Conservation (phyloP, 306 rosid species). For the Begonia peltatifolia region DNA sequence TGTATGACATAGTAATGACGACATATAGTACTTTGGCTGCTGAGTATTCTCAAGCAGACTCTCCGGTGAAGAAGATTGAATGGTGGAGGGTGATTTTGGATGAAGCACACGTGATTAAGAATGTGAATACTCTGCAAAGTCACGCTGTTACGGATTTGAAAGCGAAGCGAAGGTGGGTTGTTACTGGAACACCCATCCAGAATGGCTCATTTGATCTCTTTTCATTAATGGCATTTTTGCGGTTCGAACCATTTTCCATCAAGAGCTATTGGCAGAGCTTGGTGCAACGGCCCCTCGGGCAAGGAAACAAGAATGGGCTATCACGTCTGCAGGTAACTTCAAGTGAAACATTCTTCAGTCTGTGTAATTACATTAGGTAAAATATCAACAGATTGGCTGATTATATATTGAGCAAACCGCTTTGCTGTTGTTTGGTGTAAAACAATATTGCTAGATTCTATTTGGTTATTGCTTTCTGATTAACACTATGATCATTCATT, state of each 20-base stretch:
- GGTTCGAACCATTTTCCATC: slow-evolving; percentile 59
- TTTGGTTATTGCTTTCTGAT: too few species aligned
- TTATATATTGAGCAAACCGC: too few species aligned
- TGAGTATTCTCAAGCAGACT: slow-evolving; percentile 11
- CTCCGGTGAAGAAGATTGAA: slow-evolving; percentile 28
- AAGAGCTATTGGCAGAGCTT: slow-evolving; percentile 53
- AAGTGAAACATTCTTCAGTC: neutral
- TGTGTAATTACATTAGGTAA: too few species aligned
- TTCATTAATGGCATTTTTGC: slow-evolving; percentile 62
- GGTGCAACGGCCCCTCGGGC: slow-evolving; percentile 59
- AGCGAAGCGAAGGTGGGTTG: slow-evolving; percentile 64
- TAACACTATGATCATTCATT: too few species aligned
- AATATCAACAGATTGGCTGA: too few species aligned
- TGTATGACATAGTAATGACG: slow-evolving; percentile 59
- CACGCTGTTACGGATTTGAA: slow-evolving; percentile 29
- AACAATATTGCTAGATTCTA: too few species aligned
- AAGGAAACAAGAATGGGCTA: slow-evolving; percentile 30
- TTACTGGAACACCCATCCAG: slow-evolving; percentile 74
- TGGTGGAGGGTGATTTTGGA: slow-evolving; percentile 79
- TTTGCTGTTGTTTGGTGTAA: too few species aligned
- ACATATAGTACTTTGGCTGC: slow-evolving; percentile 41
- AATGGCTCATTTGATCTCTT: slow-evolving; percentile 60
- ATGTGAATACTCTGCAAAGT: slow-evolving; percentile 38
- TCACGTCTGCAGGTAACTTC: slow-evolving; percentile 55
- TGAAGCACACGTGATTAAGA: slow-evolving; percentile 71